Evolutionary conservation across 2,329 filamentous ascomycete genomes (phyloP).

Genomic region (Sarocladiaceae sp.): DNA sequence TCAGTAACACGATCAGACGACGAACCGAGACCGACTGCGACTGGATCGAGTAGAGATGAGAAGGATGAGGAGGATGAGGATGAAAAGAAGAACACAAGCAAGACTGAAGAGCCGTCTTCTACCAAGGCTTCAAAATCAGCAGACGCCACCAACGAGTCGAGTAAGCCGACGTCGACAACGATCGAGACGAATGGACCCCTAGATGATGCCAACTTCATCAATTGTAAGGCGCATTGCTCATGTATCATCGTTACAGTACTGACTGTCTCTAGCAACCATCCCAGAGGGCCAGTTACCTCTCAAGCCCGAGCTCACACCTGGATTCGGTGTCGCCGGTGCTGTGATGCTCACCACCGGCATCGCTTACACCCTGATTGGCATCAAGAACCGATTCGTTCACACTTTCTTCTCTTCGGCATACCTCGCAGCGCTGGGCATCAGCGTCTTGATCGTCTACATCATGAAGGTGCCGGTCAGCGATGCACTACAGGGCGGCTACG

Average conservation of each 20-base stretch:
- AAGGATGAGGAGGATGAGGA: neutral
- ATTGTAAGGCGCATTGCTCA: constrained; percentile 21
- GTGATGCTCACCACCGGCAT: constrained; percentile 69
- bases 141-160: constrained; percentile 12
- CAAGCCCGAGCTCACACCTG: constrained; percentile 69
- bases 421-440: constrained; percentile 64
- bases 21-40: neutral
- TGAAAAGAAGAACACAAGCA: constrained; percentile 10
- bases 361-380: constrained; percentile 68
- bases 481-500: constrained; percentile 77
- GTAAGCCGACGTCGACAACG: constrained; percentile 15
- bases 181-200: constrained; percentile 15
- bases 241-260: constrained; percentile 10
- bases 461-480: constrained; percentile 72
- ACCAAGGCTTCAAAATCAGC: neutral
- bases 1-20: constrained; percentile 1
- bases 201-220: constrained; percentile 25
- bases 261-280: constrained; percentile 33
- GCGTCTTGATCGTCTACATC: constrained; percentile 81
- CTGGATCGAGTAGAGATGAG: neutral
- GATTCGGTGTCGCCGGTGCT: constrained; percentile 70
- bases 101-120: constrained; percentile 11
- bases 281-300: constrained; percentile 58
- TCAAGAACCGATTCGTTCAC: constrained; percentile 74
- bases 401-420: constrained; percentile 76